Evolutionary conservation across 2,329 filamentous ascomycete species (phyloP).

Genomic region (Nothopassalora personata): DNA sequence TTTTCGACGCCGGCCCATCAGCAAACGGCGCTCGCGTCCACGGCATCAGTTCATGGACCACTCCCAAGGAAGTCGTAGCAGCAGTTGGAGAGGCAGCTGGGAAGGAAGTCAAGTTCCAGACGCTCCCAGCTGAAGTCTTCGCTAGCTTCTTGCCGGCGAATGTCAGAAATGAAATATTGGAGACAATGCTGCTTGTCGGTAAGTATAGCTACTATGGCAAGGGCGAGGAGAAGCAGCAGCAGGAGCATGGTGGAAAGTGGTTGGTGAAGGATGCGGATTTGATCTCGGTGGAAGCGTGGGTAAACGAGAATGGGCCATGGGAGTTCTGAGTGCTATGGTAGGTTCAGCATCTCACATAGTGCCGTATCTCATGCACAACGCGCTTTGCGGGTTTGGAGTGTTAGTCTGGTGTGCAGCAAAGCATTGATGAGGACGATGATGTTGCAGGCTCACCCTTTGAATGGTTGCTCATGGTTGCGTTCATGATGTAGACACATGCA

Average conservation of each 20-base stretch:
- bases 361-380: too few relatives aligned
- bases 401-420: too few relatives aligned
- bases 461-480: too few relatives aligned
- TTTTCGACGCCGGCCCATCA: conserved; percentile 24
- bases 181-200: conserved; percentile 28
- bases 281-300: conserved; percentile 18
- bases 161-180: conserved; percentile 25
- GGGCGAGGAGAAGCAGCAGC: conserved; percentile 26
- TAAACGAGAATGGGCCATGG: conserved; percentile 19
- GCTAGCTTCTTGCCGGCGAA: conserved; percentile 22
- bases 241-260: conserved; percentile 21
- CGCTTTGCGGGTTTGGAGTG: too few relatives aligned
- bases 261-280: conserved; percentile 21
- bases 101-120: conserved; percentile 23
- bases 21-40: conserved; percentile 26
- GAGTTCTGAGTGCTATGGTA: neutral
- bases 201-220: conserved; percentile 27
- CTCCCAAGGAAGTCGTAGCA: conserved; percentile 24
- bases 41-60: conserved; percentile 26
- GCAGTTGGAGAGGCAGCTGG: conserved; percentile 21
- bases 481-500: too few relatives aligned
- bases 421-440: too few relatives aligned
- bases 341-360: too few relatives aligned
- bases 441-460: too few relatives aligned
- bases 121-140: conserved; percentile 24